These are phyloP conservation scores for Ophiosphaerella herpotricha DNA, from an alignment of 2,329 filamentous ascomycete genomes.

Conservation along the genomic window DNA sequence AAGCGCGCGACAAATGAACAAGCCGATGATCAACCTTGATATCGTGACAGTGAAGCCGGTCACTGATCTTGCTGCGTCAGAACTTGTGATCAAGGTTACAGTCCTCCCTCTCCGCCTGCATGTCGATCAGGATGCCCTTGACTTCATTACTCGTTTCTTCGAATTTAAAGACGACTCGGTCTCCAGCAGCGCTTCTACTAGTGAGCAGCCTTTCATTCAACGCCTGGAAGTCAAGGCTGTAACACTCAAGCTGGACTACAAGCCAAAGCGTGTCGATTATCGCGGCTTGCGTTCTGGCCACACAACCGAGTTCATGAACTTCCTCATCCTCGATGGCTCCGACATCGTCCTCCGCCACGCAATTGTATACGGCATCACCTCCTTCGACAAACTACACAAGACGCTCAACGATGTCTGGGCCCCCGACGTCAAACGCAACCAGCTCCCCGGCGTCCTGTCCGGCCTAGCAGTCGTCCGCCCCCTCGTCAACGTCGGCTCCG, in stretches of 20 bases:
- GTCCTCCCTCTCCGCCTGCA: conserved; percentile 86
- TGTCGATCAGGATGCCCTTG: conserved; percentile 94
- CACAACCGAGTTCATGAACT: conserved; percentile 99
- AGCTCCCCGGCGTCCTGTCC: conserved; percentile 85
- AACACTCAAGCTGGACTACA: conserved; percentile 89
- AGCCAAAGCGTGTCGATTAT: conserved; percentile 97
- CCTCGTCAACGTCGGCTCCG: conserved; percentile 86
- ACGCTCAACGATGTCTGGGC: conserved; percentile 96
- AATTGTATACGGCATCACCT: conserved; percentile 89
- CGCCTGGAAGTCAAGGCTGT: conserved; percentile 85
- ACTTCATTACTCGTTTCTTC: conserved; percentile 97
- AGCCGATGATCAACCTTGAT: conserved; percentile 88
- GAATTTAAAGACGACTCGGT: conserved; percentile 86
- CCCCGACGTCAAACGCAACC: conserved; percentile 86
- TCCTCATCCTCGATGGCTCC: conserved; percentile 86
- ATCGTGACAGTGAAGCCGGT: conserved; percentile 87
- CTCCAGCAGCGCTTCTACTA: conserved; percentile 58
- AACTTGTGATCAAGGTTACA: conserved; percentile 79
- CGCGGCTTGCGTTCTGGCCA: conserved; percentile 87
- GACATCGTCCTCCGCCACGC: conserved; percentile 84
- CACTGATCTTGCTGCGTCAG: conserved; percentile 80
- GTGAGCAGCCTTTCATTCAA: conserved; percentile 82
- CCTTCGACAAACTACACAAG: conserved; percentile 87
- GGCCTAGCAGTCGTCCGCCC: conserved; percentile 89
- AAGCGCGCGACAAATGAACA: conserved; percentile 82